phyloP scores from a whole-genome alignment of 2,329 filamentous ascomycete genomes.

The Echinosphaeria canescens region DNA sequence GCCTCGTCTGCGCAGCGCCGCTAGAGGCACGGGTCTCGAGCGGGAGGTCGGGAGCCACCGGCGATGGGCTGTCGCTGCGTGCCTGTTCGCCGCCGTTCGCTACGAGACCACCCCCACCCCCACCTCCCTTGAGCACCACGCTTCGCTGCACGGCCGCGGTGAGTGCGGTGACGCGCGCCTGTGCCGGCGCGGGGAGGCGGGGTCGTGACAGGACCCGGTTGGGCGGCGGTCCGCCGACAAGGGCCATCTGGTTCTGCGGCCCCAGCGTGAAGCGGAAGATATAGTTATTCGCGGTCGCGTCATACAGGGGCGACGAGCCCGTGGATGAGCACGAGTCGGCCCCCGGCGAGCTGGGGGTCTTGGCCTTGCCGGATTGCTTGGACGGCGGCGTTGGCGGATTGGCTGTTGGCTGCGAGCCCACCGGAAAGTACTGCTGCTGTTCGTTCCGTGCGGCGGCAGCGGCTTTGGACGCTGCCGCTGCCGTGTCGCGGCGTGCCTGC shows the following conservation, averaged over 20 bases:
- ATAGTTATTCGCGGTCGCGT: no score
- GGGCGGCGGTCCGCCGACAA: slow-evolving; percentile 24
- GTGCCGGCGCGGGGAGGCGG: slow-evolving; percentile 47
- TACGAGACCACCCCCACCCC: no score
- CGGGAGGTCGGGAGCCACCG: slow-evolving; percentile 15
- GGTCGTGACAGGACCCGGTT: slow-evolving; percentile 46
- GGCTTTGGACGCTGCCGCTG: no score
- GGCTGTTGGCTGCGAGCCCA: not conserved
- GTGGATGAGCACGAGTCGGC: slow-evolving; percentile 27
- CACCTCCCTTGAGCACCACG: no score
- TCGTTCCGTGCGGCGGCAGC: no score
- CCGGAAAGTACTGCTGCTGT: no score
- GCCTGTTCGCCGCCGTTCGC: slow-evolving; percentile 1
- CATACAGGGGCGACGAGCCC: slow-evolving; percentile 30
- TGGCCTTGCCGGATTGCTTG: slow-evolving; percentile 6
- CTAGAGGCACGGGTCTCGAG: slow-evolving; percentile 23
- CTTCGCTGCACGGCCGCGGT: no score
- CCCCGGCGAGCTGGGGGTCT: slow-evolving; percentile 12
- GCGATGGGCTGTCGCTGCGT: slow-evolving; percentile 15
- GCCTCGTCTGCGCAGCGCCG: slow-evolving; percentile 19
- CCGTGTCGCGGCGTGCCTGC: slow-evolving; percentile 24
- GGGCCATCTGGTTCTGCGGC: slow-evolving; percentile 19
- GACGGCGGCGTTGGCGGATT: not conserved
- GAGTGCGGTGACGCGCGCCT: slow-evolving; percentile 32
- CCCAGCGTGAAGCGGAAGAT: slow-evolving; percentile 48